Base-by-base conservation (phyloP, 306 rosid species). In the Astragalus glycyphyllos region DNA sequence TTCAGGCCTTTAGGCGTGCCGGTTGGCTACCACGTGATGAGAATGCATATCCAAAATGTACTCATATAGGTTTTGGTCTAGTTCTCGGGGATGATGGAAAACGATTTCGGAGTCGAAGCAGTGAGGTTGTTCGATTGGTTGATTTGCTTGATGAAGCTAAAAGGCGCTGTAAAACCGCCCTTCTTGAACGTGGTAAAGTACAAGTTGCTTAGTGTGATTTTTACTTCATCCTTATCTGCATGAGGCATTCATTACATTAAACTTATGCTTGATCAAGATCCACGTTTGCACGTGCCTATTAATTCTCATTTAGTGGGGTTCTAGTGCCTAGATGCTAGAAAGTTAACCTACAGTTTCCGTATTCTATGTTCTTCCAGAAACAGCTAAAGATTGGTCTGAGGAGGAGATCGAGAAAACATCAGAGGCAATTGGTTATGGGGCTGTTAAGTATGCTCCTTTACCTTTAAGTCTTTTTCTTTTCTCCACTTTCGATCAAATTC, bases 111-210 rank as follows among this genome's bases (percentile, higher is more conserved):
- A 95, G 88, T 70, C 89, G 99, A 5, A 85, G 83, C 77, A 83
- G 86, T 58, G 97, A 95, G 79, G 91, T 89, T 45, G 96, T 95
- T 76, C 84, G 96, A 47, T 81, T 95, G 82, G 91, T 89, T 75
- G 99, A 94, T 81, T 86, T 94, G 71, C 99, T 94, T 45, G 99
- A 94, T 69, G 99, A 94, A 82, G 99, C 99, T 81, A 95, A 95
- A 96, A 85, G 15, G 77, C 96, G 96, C 69, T 86, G 99, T 81
- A 91, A 86, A 83, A 47, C 83, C 31, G 82, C 90, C 72, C 78
- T 95, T 53, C 71, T 87, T 44, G 91, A 89, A 64, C 87, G 96
- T 50, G 99, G 99, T 95, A 87, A 86, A 79, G 59, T 72, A 76
- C 53, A 51, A 61, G 41, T 47, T 68, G 32, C 41, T 69, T 44